phyloP scores from a whole-genome alignment of 306 rosid genomes.

The Inga leiocalycina region DNA sequence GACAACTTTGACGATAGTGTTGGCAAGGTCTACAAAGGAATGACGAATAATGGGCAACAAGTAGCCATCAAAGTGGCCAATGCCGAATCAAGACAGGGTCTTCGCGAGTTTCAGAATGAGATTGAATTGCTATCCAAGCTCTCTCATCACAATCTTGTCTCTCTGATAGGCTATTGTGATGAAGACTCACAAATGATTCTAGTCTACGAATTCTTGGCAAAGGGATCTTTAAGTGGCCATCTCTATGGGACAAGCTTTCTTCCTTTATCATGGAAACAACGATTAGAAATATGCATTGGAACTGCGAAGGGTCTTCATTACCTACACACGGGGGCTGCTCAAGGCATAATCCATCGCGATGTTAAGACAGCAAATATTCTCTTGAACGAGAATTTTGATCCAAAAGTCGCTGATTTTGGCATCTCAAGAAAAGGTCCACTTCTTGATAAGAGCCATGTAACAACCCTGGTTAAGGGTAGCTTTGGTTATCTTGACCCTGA shows the following conservation, averaged over 20 bases:
- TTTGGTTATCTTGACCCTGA: constrained; percentile 96
- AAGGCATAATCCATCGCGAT: constrained; percentile 88
- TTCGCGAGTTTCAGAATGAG: constrained; percentile 88
- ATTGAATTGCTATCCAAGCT: constrained; percentile 94
- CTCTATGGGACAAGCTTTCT: constrained; percentile 83
- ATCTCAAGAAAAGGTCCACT: constrained; percentile 90
- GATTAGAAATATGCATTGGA: constrained; percentile 92
- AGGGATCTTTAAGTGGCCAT: constrained; percentile 91
- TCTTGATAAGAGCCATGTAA: constrained; percentile 89
- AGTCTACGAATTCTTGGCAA: constrained; percentile 93
- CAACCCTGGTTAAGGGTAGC: constrained; percentile 94
- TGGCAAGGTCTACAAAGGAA: constrained; percentile 86
- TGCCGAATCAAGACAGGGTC: constrained; percentile 55
- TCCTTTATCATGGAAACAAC: constrained; percentile 79
- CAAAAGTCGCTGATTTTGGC: constrained; percentile 96
- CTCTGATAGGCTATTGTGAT: constrained; percentile 91
- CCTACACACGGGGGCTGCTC: constrained; percentile 82
- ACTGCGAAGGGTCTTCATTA: constrained; percentile 95
- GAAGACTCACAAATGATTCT: constrained; percentile 92
- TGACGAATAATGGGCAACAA: constrained; percentile 72
- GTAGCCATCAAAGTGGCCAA: constrained; percentile 52
- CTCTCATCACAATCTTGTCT: constrained; percentile 67
- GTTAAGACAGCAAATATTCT: constrained; percentile 96
- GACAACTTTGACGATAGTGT: constrained; percentile 89
- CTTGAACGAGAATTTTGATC: constrained; percentile 83